Percentiles rank a stretch among this genome's conserved stretches.
These are phyloP conservation scores for Magnaporthales sp. DNA, from an alignment of 2,329 filamentous ascomycete genomes.

Conservation along the genomic window DNA sequence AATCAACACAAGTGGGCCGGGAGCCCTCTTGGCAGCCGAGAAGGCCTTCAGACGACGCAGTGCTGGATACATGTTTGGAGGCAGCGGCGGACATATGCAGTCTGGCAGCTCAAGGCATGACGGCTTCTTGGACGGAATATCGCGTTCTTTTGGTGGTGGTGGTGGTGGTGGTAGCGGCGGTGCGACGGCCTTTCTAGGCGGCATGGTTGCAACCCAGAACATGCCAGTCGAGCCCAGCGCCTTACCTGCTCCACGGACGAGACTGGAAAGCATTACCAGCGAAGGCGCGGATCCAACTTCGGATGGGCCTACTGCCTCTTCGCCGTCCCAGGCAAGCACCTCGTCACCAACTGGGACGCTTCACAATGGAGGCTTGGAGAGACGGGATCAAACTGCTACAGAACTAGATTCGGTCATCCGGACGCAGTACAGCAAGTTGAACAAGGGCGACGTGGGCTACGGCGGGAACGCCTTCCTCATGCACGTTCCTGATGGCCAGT, in stretches of 20 bases:
- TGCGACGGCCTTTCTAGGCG: neutral
- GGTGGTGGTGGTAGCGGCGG: neutral
- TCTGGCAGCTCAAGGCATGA: neutral
- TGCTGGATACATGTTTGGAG: constrained; percentile 30
- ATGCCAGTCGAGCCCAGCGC: constrained; percentile 41
- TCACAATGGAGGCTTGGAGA: neutral
- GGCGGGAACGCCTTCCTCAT: constrained; percentile 40
- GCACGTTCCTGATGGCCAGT: constrained; percentile 22
- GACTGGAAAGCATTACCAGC: constrained; percentile 21
- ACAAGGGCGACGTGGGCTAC: constrained; percentile 55
- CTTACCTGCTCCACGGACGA: constrained; percentile 28
- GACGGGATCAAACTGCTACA: neutral
- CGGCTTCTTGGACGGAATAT: constrained; percentile 1
- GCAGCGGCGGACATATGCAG: neutral
- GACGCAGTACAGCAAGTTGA: constrained; percentile 56
- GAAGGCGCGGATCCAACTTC: constrained; percentile 20
- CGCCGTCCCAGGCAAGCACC: constrained; percentile 7
- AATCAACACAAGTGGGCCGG: constrained; percentile 18
- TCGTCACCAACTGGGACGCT: neutral
- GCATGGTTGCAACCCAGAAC: constrained; percentile 14
- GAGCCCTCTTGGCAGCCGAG: constrained; percentile 46
- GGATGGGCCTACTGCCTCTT: constrained; percentile 16
- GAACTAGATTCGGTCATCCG: constrained; percentile 12
- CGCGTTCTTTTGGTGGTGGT: neutral
- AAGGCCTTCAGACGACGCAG: constrained; percentile 51